Percentiles rank a stretch among this genome's conserved stretches.
phyloP scores from a whole-genome alignment of 768 basidiomycete species.

The Tricholoma bakamatsutake region DNA sequence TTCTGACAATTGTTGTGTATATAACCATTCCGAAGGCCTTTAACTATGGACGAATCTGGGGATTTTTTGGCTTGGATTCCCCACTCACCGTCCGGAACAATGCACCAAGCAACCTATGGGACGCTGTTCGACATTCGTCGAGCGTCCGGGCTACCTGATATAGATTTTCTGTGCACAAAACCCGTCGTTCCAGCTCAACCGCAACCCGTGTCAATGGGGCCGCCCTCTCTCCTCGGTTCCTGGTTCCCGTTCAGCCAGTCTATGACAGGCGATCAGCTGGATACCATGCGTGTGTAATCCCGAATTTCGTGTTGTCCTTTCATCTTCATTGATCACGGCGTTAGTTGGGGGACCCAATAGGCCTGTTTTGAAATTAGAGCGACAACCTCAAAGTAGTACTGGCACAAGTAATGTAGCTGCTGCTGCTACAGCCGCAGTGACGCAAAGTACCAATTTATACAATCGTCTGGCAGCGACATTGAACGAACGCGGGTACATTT shows the following conservation, averaged over 20 bases:
- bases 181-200: conserved; percentile 49
- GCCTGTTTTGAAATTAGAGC: conserved; percentile 38
- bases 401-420: conserved; percentile 2
- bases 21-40: conserved; percentile 4
- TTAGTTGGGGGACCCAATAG: conserved; percentile 67
- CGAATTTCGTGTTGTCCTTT: not conserved
- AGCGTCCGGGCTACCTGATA: conserved; percentile 41
- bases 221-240: conserved; percentile 43
- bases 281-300: conserved; percentile 44
- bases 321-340: not conserved
- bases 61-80: conserved; percentile 47
- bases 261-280: conserved; percentile 55
- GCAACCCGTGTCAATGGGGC: conserved; percentile 55
- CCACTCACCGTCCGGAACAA: conserved; percentile 26
- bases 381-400: conserved; percentile 1
- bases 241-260: conserved; percentile 49
- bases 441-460: conserved; percentile 36
- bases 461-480: conserved; percentile 46
- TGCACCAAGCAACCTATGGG: conserved; percentile 40
- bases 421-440: conserved; percentile 17
- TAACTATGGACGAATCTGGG: conserved; percentile 28
- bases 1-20: not conserved
- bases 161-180: conserved; percentile 41
- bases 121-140: conserved; percentile 57
- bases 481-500: conserved; percentile 57